Base-by-base conservation (phyloP, 805 yeast genomes). In the Zygoascus tannicola region DNA sequence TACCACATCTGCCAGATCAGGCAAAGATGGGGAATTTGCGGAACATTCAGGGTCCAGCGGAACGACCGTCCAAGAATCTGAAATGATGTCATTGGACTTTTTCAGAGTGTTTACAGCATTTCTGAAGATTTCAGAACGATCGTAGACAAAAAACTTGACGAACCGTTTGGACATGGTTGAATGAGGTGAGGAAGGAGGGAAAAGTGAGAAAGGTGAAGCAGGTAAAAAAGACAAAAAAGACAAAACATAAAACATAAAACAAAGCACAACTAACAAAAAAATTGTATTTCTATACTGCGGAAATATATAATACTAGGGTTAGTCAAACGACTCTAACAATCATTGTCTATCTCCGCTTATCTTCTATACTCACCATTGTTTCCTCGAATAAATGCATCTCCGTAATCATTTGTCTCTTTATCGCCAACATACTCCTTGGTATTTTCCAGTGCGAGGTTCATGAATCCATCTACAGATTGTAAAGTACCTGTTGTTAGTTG, bases 381-480 rank as follows among this genome's bases (percentile, higher is more conserved):
- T 32, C 95, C 95, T 63, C 95, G 76, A 52, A 86, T 76, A 58
- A 86, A 86, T 22, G 85, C 87, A 62, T 85, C 94, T 26, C 85
- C 85, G 49, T 77, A 80, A 22, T 64, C 66, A 49, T 72, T 75
- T 32, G 72, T 74, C 36, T 60, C 57, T 38, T 70, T 69, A 4
- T 74, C 74, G 42, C 67, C 65, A 28, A 76, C 75, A 37, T 65
- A 62, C 58, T 92, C 98, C 38, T 76, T 70, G 3, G 94, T 78
- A 48, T 79, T 73, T 44, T 83, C 86, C 51, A 92, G 71, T 2
- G 90, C 94, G 40, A 92, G 81, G 65, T 92, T 92, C 96, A 92
- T 87, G 68, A 80, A 92, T 5, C 97, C 97, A 60, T 92, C 98
- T 46, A 92, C 88, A 34, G 96, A 85, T 54, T 85, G 90, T 50